A percentile compares a stretch with the other conserved stretches of the same genome.
Conservation (phyloP, 2,329 filamentous ascomycete genomes). For the Beauveria asiatica region DNA sequence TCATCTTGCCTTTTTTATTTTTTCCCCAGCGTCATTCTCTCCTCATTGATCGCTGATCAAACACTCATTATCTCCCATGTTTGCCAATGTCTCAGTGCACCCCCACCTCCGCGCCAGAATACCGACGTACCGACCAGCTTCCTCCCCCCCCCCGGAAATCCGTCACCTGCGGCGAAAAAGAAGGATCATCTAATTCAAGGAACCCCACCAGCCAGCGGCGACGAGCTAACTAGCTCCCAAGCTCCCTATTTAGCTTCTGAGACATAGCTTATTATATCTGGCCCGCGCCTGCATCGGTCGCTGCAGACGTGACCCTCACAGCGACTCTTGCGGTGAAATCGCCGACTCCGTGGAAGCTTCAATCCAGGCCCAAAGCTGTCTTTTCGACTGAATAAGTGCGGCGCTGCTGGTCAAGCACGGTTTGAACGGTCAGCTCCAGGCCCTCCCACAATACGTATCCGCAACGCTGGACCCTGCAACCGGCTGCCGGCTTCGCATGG, state of each 20-base stretch:
- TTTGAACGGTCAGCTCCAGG: neutral
- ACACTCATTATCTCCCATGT: neutral
- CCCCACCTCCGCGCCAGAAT: neutral
- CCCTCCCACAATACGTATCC: neutral
- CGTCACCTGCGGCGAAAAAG: neutral
- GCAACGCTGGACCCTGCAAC: neutral
- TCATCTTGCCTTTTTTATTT: neutral
- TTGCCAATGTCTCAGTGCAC: neutral
- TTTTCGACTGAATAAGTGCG: neutral
- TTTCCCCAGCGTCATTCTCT: neutral
- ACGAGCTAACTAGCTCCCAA: neutral
- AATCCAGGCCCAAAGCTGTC: neutral
- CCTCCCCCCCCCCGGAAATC: neutral
- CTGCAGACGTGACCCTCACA: neutral
- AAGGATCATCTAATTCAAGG: neutral
- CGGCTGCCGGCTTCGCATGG: neutral
- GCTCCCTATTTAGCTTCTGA: neutral
- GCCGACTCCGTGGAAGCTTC: neutral
- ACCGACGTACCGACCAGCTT: neutral
- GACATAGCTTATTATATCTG: constrained; percentile 6
- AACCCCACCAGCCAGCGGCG: neutral
- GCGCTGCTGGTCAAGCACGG: neutral
- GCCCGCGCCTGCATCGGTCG: neutral
- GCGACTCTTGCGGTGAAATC: neutral
- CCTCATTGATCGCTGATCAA: neutral